phyloP scores from a whole-genome alignment of 2,329 filamentous ascomycete species.

The Cyanodermella asteris region DNA sequence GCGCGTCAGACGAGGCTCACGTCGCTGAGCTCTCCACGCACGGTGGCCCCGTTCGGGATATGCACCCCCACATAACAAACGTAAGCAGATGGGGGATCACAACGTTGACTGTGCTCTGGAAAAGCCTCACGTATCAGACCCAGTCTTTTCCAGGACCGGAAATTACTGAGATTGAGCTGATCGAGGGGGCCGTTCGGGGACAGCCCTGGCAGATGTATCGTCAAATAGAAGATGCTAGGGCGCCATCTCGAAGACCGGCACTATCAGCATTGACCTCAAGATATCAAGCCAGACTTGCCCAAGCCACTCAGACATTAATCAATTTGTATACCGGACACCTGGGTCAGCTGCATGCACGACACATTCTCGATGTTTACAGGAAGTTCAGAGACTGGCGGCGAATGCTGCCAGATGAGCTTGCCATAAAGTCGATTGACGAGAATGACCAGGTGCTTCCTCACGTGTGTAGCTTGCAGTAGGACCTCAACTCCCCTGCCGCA shows the following conservation, averaged over 20 bases:
- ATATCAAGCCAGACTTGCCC: constrained; percentile 8
- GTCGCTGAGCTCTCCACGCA: too few relatives aligned
- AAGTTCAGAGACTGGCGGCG: constrained; percentile 10
- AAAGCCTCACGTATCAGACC: constrained; percentile 13
- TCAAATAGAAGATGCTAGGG: too few relatives aligned
- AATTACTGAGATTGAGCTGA: too few relatives aligned
- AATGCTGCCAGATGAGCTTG: constrained; percentile 7
- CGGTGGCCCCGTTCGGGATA: too few relatives aligned
- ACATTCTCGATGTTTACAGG: constrained; percentile 8
- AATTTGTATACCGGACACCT: constrained; percentile 9
- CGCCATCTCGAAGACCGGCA: too few relatives aligned
- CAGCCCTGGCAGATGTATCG: too few relatives aligned
- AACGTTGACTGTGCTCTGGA: too few relatives aligned
- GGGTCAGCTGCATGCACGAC: constrained; percentile 8
- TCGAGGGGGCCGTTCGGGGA: too few relatives aligned
- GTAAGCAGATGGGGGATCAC: too few relatives aligned
- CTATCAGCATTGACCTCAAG: constrained; percentile 9
- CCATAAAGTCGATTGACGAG: constrained; percentile 4
- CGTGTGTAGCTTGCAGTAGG: constrained; percentile 12
- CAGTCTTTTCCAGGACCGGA: constrained; percentile 7
- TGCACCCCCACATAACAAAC: too few relatives aligned
- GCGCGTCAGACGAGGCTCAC: too few relatives aligned
- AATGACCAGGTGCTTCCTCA: constrained; percentile 9
- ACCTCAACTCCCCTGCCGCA: neutral
- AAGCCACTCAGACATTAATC: constrained; percentile 9